Conservation (phyloP, 768 basidiomycete species). For the Amanita muscaria region DNA sequence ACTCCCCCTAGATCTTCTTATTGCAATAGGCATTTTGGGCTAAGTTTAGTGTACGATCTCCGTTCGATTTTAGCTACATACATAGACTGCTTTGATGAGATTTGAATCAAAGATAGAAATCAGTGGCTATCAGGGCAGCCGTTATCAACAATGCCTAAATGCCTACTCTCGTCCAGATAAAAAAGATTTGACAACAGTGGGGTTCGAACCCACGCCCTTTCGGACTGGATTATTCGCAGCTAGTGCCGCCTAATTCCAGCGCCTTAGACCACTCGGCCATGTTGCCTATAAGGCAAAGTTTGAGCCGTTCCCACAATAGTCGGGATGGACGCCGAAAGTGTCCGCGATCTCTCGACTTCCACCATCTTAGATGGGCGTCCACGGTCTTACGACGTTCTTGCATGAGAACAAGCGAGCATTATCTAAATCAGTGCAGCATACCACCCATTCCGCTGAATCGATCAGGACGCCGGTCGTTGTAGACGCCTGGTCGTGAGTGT, state of each 20-base stretch:
- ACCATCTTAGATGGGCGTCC: slow-evolving; percentile 49
- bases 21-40: not conserved
- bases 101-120: too few species aligned
- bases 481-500: slow-evolving; percentile 82
- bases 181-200: slow-evolving; percentile 29
- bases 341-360: too few species aligned
- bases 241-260: slow-evolving; percentile 39
- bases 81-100: too few species aligned
- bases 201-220: slow-evolving; percentile 38
- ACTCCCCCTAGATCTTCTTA: slow-evolving; percentile 17
- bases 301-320: not conserved
- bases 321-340: too few species aligned
- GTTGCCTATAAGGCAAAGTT: slow-evolving; percentile 24
- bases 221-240: slow-evolving; percentile 27
- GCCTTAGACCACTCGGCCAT: slow-evolving; percentile 57
- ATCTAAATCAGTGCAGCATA: slow-evolving; percentile 23
- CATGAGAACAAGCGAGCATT: slow-evolving; percentile 38
- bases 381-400: slow-evolving; percentile 44
- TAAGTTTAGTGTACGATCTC: not conserved
- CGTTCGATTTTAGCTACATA: too few species aligned
- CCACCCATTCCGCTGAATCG: slow-evolving; percentile 14
- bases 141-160: too few species aligned
- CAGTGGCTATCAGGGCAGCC: too few species aligned
- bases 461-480: slow-evolving; percentile 49
- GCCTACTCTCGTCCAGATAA: too few species aligned